Percentiles rank a stretch among this genome's conserved stretches.
These are phyloP conservation scores for Nissolia schottii DNA, from an alignment of 306 rosid species.

Conservation along the genomic window DNA sequence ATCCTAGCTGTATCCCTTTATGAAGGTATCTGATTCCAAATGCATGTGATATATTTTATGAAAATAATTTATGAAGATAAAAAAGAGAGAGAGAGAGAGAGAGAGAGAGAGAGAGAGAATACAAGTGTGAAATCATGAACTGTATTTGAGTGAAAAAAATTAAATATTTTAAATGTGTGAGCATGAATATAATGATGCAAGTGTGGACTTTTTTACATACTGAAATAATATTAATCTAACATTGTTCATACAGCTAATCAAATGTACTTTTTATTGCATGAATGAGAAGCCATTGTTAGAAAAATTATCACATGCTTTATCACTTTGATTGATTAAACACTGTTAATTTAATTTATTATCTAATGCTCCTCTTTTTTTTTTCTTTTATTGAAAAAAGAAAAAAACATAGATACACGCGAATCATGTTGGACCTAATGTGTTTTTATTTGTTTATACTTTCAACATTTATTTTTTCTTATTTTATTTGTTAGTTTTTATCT, in stretches of 20 bases:
- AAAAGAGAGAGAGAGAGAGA: too few species aligned
- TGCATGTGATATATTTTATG: background rate
- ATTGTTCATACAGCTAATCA: background rate
- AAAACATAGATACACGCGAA: background rate
- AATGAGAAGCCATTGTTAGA: background rate
- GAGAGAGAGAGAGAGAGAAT: too few species aligned
- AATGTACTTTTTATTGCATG: background rate
- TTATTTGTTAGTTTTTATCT: background rate
- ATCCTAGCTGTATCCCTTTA: background rate
- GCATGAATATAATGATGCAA: background rate
- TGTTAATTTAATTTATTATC: background rate
- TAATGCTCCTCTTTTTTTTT: background rate
- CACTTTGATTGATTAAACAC: background rate
- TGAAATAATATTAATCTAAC: background rate
- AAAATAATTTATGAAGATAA: background rate
- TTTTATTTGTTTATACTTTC: background rate
- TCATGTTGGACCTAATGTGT: background rate
- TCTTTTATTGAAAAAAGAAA: too few species aligned
- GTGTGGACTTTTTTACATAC: background rate
- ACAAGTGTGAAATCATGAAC: background rate
- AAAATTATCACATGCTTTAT: constrained; percentile 9
- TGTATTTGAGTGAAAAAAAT: background rate
- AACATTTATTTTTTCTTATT: background rate
- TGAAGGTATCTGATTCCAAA: background rate
- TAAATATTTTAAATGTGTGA: background rate